Conservation (phyloP, 2,329 filamentous ascomycete species). For the Herpotrichia juniperi region DNA sequence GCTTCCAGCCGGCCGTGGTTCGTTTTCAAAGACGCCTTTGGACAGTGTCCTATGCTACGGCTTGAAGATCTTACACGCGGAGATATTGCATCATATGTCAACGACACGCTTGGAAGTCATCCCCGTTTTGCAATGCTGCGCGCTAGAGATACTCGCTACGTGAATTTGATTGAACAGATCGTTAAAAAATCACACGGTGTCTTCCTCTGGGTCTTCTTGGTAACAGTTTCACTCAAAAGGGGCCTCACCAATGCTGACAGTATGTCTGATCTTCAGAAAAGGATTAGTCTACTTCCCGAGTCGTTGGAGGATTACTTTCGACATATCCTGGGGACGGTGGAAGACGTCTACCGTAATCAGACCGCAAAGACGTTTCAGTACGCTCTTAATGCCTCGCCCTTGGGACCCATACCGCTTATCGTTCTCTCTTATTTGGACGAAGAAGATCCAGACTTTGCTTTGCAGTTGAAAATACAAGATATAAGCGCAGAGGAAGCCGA, state of each 20-base stretch:
- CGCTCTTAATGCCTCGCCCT: not conserved
- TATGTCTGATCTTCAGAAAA: conserved; percentile 16
- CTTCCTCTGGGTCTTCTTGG: conserved; percentile 8
- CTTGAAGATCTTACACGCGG: conserved; percentile 3
- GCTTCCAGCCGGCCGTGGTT: conserved; percentile 16
- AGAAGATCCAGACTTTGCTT: conserved; percentile 3
- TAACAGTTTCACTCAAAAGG: not conserved
- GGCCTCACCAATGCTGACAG: conserved; percentile 16
- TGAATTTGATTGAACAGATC: not conserved
- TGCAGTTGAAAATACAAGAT: not conserved
- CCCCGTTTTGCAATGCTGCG: not conserved
- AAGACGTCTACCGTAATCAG: not conserved
- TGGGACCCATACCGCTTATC: not conserved
- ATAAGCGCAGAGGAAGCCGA: not conserved
- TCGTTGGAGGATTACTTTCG: conserved; percentile 17
- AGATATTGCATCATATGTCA: conserved; percentile 1
- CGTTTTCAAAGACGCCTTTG: conserved; percentile 10
- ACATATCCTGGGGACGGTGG: not conserved
- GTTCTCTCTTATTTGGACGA: conserved; percentile 1
- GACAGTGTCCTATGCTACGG: not conserved
- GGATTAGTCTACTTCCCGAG: conserved; percentile 19
- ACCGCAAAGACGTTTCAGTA: not conserved
- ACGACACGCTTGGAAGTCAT: not conserved
- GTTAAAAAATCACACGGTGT: conserved; percentile 6
- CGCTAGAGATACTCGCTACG: not conserved